A percentile compares a stretch with the other conserved stretches of the same genome.
Evolutionary conservation across 768 basidiomycete species (phyloP).

Genomic region (Lentinula sp.): DNA sequence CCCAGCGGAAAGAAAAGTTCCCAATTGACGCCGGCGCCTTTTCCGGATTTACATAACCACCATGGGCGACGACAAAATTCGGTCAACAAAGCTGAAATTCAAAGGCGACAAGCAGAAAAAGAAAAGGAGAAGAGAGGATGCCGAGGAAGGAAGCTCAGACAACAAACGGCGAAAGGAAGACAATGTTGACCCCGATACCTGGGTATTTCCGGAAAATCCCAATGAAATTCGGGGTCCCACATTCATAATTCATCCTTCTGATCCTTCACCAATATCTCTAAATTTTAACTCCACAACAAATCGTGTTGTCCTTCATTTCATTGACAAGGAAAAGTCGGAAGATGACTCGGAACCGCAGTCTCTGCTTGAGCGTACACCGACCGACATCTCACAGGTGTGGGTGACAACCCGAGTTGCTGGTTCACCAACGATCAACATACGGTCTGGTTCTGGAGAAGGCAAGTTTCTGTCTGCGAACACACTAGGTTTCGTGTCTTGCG

Average conservation of each 20-base stretch:
- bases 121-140: slow-evolving; percentile 69
- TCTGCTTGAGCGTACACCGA: slow-evolving; percentile 63
- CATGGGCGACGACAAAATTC: slow-evolving; percentile 33
- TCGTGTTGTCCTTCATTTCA: slow-evolving; percentile 56
- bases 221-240: slow-evolving; percentile 83
- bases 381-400: slow-evolving; percentile 88
- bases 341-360: slow-evolving; percentile 34
- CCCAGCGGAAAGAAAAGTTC: too few species aligned
- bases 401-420: slow-evolving; percentile 84
- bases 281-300: slow-evolving; percentile 76
- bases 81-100: slow-evolving; percentile 77
- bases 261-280: slow-evolving; percentile 68
- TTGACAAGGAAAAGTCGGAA: slow-evolving; percentile 55
- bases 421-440: slow-evolving; percentile 76
- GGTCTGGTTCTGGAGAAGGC: slow-evolving; percentile 82
- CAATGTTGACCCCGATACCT: slow-evolving; percentile 64
- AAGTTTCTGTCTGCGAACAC: slow-evolving; percentile 89
- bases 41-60: not conserved
- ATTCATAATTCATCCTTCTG: slow-evolving; percentile 78
- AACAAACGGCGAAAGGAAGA: slow-evolving; percentile 32
- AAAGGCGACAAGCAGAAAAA: slow-evolving; percentile 84
- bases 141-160: slow-evolving; percentile 24
- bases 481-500: slow-evolving; percentile 77
- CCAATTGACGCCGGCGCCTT: not conserved
- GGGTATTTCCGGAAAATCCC: slow-evolving; percentile 70